Evolutionary conservation across 352 stramenopile genomes (phyloP).

Genomic region (Globisporangium alternatum): DNA sequence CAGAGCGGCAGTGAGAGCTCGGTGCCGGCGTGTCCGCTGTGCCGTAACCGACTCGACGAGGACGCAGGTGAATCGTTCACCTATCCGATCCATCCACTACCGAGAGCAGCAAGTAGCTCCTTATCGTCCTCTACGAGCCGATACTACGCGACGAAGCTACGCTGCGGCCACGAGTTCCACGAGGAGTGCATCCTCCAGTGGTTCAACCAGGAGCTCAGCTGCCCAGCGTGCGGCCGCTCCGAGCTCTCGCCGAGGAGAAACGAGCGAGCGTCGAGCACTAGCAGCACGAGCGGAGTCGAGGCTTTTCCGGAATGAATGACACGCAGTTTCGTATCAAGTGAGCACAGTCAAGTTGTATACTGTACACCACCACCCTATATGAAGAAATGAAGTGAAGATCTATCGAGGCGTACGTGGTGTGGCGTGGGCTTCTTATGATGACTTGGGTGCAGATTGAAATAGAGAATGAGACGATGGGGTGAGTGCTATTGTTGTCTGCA

Average conservation of each 20-base stretch:
- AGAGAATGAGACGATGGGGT: too few species aligned
- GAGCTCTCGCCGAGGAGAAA: neutral
- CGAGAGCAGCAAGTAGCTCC: neutral
- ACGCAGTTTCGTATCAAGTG: too few species aligned
- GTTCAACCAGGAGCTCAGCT: conserved; percentile 13
- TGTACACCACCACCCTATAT: too few species aligned
- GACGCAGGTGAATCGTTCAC: conserved; percentile 4
- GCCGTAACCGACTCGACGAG: conserved; percentile 10
- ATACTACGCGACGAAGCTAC: conserved; percentile 13
- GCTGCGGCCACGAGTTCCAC: conserved; percentile 19
- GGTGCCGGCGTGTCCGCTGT: conserved; percentile 3
- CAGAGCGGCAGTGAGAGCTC: neutral
- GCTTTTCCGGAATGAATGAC: neutral
- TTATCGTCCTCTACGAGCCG: neutral
- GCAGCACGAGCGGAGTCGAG: neutral
- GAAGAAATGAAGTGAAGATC: too few species aligned
- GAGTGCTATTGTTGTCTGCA: too few species aligned
- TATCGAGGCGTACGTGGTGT: too few species aligned
- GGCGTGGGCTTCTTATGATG: too few species aligned
- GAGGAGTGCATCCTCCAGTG: conserved; percentile 15
- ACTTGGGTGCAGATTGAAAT: too few species aligned
- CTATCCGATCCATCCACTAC: neutral
- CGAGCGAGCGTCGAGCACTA: neutral
- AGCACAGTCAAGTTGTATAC: too few species aligned
- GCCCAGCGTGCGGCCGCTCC: conserved; percentile 9